phyloP scores from a whole-genome alignment of 306 rosid genomes.

The Casuarina cunninghamiana region DNA sequence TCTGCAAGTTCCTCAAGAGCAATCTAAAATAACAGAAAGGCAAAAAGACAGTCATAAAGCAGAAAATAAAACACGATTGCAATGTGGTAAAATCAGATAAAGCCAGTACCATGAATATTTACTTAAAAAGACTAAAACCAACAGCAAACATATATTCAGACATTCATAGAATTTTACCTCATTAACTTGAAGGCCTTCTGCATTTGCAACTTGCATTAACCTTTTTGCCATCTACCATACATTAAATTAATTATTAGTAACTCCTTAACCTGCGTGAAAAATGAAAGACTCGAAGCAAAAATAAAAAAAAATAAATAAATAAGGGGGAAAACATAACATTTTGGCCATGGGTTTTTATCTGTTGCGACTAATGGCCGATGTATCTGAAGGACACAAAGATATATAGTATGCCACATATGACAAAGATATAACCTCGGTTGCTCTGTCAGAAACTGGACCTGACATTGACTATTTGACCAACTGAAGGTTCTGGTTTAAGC shows the following conservation, averaged over 20 bases:
- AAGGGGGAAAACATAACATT: neutral
- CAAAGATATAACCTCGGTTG: neutral
- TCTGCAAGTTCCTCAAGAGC: constrained; percentile 95
- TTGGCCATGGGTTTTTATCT: neutral
- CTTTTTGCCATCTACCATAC: constrained; percentile 83
- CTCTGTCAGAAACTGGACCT: neutral
- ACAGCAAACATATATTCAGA: constrained; percentile 24
- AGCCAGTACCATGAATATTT: constrained; percentile 6
- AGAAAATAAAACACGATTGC: neutral
- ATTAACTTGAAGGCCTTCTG: constrained; percentile 86
- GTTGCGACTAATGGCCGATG: neutral
- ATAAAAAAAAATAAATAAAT: neutral
- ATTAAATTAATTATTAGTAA: constrained; percentile 26
- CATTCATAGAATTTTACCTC: constrained; percentile 52
- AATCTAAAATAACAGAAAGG: constrained; percentile 49
- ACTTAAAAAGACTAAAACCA: constrained; percentile 14
- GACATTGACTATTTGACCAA: too few relatives aligned
- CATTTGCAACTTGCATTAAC: constrained; percentile 71
- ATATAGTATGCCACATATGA: neutral
- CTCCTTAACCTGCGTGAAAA: neutral
- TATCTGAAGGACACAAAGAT: neutral
- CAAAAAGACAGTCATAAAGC: neutral
- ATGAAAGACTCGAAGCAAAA: too few relatives aligned
- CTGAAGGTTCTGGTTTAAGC: too few relatives aligned
- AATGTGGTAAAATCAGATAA: neutral